Conservation (phyloP, 2,329 filamentous ascomycete genomes). For the Fusarium odoratissimum region DNA sequence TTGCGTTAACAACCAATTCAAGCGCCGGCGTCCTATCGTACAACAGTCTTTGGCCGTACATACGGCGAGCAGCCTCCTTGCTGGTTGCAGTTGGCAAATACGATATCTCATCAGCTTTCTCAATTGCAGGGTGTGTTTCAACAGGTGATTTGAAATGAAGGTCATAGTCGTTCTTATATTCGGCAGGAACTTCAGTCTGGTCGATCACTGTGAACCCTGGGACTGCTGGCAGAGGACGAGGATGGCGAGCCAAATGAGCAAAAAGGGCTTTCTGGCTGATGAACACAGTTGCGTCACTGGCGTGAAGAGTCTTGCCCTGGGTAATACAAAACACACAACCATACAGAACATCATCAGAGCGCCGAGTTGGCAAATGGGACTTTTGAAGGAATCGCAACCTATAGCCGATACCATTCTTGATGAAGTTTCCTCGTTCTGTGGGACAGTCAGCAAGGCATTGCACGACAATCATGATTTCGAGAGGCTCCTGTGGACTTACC, state of each 20-base stretch:
- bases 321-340: conserved; percentile 67
- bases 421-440: conserved; percentile 60
- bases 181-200: conserved; percentile 52
- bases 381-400: conserved; percentile 68
- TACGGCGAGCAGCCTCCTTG: conserved; percentile 59
- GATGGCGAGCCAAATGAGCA: conserved; percentile 64
- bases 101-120: conserved; percentile 55
- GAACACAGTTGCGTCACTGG: conserved; percentile 68
- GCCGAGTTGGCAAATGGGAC: conserved; percentile 61
- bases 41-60: conserved; percentile 60
- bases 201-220: conserved; percentile 63
- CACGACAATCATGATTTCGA: not conserved
- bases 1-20: conserved; percentile 61
- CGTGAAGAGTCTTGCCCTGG: conserved; percentile 60
- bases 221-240: conserved; percentile 63
- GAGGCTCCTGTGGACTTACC: conserved; percentile 50
- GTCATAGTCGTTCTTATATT: conserved; percentile 63
- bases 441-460: conserved; percentile 18
- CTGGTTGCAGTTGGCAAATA: conserved; percentile 59
- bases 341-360: conserved; percentile 65
- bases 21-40: conserved; percentile 59
- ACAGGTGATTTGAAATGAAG: conserved; percentile 60
- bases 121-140: conserved; percentile 54
- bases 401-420: conserved; percentile 59
- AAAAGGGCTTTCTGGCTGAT: conserved; percentile 65